Evolutionary conservation across 2,329 filamentous ascomycete genomes (phyloP), one percentile per base, ranked within the genome.

Genomic region (Penicillium sp.): DNA sequence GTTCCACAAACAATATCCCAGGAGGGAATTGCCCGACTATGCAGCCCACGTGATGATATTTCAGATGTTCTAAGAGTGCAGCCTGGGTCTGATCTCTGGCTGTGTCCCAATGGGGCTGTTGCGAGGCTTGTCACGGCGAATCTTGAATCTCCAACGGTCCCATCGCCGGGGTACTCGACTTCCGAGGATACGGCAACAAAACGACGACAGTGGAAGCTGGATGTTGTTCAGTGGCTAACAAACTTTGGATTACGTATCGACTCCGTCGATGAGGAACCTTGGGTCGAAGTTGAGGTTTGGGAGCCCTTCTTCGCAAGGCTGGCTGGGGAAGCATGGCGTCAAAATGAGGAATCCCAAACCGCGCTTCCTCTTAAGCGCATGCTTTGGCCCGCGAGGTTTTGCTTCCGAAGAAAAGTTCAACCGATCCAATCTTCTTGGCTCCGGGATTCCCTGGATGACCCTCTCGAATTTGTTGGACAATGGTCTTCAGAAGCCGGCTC

Each of bases 351-450:
- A 51, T 55, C 50, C 46, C 62, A 62, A 39, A 61, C 66, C 13
- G 54, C 60, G 16, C 59, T 70, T 51, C 64, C 68, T 24, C 63
- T 73, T 53, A 74, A 71, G 57, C 70, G 71, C 22, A 69, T 76
- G 46, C 61, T 75, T 45, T 78, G 75, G 75, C 75, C 75, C 18
- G 70, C 73, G 27, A 62, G 66, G 20, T 71, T 73, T 53, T 76
- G 72, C 58, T 77, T 77, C 55, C 63, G 58, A 49, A 68, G 73
- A 44, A 58, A 58, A 38, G 65, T 56, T n/a, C 44, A 51, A 20
- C 47, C 55, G 41, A 54, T 48, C n/a, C 40, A 49, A 16, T 53
- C 53, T 35, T 61, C 64, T 38, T 56, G 44, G 43, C 41, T 60
- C 3, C 52, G 63, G 39, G 41, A 46, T 40, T 48, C 58, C 43